Percentiles rank a stretch among this genome's conserved stretches.
Conservation (phyloP, 495 filamentous ascomycete species). For the Tuber brumale region DNA sequence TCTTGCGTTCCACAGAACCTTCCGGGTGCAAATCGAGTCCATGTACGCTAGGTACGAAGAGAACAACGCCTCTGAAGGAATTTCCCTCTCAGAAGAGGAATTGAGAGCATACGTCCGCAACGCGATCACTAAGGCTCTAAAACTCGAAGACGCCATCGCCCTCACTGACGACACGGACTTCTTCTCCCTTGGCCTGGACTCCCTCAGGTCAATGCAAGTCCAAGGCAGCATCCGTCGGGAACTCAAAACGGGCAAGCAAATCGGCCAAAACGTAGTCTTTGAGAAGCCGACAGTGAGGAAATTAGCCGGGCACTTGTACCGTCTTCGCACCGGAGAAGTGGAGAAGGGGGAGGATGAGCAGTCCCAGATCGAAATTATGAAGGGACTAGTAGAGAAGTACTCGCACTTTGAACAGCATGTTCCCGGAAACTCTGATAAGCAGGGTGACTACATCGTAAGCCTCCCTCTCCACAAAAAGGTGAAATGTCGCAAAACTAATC, state of each 20-base stretch:
- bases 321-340: slow-evolving; percentile 43
- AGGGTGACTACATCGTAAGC: slow-evolving; percentile 47
- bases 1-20: slow-evolving; percentile 49
- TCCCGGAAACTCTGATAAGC: slow-evolving; percentile 37
- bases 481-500: slow-evolving; percentile 4
- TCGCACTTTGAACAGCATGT: slow-evolving; percentile 46
- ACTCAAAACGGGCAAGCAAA: slow-evolving; percentile 44
- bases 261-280: slow-evolving; percentile 50
- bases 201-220: slow-evolving; percentile 55
- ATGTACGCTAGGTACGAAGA: slow-evolving; percentile 46
- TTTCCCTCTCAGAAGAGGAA: slow-evolving; percentile 44
- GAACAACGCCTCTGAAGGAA: slow-evolving; percentile 19
- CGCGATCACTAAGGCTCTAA: slow-evolving; percentile 45
- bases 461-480: background rate
- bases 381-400: slow-evolving; percentile 49
- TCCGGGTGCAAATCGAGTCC: slow-evolving; percentile 48
- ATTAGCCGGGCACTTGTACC: slow-evolving; percentile 48
- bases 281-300: slow-evolving; percentile 48
- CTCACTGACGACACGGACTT: slow-evolving; percentile 49
- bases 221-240: slow-evolving; percentile 49
- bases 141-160: slow-evolving; percentile 30
- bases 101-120: slow-evolving; percentile 47
- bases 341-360: slow-evolving; percentile 16
- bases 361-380: slow-evolving; percentile 45
- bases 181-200: slow-evolving; percentile 55